Percentiles rank a stretch among this genome's conserved stretches.
These are phyloP conservation scores for carrot (Daucus carota) DNA, from an alignment of 129 eudicot genomes.

Conservation along the genomic window DH1_v3.0 NC_030387.2:39027501-39028000, in stretches of 20 bases:
- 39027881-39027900: not conserved
- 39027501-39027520: not conserved
- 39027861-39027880: not conserved
- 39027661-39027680: not conserved
- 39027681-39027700: not conserved
- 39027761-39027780: too few species aligned
- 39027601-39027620: too few species aligned
- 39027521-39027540: not conserved
- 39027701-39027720: too few species aligned
- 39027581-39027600: too few species aligned
- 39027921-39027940: constrained; percentile 5
- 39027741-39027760: too few species aligned
- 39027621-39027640: too few species aligned
- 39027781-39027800: not conserved
- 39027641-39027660: too few species aligned
- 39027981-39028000: not conserved
- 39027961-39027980: not conserved
- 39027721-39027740: too few species aligned
- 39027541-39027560: not conserved
- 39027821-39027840: too few species aligned
- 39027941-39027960: constrained; percentile 1
- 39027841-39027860: not conserved
- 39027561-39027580: not conserved
- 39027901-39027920: not conserved
- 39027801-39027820: too few species aligned